Evolutionary conservation across 2,329 filamentous ascomycete species (phyloP).

Genomic region (Hymenoscyphus scutula): DNA sequence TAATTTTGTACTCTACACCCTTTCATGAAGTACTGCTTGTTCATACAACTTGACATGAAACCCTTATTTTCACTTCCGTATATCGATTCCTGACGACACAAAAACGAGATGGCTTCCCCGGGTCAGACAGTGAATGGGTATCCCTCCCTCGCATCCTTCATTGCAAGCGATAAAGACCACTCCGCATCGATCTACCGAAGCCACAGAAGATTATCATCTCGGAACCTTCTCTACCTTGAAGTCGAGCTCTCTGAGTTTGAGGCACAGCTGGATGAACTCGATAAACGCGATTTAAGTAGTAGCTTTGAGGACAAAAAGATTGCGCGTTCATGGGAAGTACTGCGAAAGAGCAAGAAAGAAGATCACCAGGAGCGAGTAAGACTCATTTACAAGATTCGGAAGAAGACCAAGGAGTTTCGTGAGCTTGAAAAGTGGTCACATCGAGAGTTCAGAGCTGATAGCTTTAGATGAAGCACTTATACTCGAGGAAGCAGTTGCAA

Average conservation of each 20-base stretch:
- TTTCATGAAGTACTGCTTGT: neutral
- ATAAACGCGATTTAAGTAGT: neutral
- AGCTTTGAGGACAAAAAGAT: neutral
- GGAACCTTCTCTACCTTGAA: constrained; percentile 23
- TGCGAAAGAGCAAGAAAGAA: neutral
- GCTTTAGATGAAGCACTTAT: neutral
- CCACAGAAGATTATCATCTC: constrained; percentile 19
- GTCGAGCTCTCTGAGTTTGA: constrained; percentile 22
- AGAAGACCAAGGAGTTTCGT: constrained; percentile 1
- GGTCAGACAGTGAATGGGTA: constrained; percentile 6
- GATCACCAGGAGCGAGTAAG: neutral
- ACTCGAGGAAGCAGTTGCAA: neutral
- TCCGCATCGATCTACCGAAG: constrained; percentile 18
- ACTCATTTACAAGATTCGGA: neutral
- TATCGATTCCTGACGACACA: neutral
- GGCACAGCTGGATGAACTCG: constrained; percentile 24
- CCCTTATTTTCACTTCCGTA: neutral
- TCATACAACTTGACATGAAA: neutral
- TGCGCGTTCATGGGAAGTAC: neutral
- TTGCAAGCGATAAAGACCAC: constrained; percentile 17
- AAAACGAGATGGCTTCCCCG: neutral
- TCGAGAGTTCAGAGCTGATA: too few species aligned
- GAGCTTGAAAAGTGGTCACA: neutral
- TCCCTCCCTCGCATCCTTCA: constrained; percentile 6
- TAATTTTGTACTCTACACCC: neutral